Base-by-base conservation (phyloP, 2,329 filamentous ascomycete genomes). In the Cryphonectria nitschkei region DNA sequence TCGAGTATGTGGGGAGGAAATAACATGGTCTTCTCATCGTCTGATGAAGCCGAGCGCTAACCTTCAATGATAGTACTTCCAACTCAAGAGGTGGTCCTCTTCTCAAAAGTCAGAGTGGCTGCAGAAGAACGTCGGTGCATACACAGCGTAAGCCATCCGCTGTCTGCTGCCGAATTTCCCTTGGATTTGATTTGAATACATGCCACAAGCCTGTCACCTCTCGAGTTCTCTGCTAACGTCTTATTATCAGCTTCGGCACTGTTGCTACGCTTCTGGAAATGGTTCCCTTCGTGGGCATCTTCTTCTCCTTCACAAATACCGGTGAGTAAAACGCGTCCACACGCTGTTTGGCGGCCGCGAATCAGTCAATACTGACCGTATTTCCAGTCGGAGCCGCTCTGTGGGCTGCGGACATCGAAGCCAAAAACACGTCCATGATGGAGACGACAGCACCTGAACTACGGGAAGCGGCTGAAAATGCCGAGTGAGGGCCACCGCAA, bases 381-480 rank as follows among this genome's bases (percentile, higher is more conserved):
- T 68, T 60, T 68, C 52, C 9, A 90, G 94, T 97, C 71, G 95
- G 94, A 9, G 95, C 95, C 68, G 95, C 95, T 9, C 83, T 98
- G n/a, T 98, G 94, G 94, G 95, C 95, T 56, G 93, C 93, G 26
- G 94, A 97, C 79, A 88, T 97, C 71, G 94, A 97, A 80, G 79
- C 81, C 39, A 84, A 85, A 75, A 82, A 83, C 69, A 84, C 80
- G 13, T 79, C 80, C 56, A 87, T 87, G 84, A 82, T 82, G 13
- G 78, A 82, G 67, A 80, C 82, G 72, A 87, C 85, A 19, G 85
- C 85, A n/a, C 86, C 86, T 1, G 80, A 77, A 19, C 77, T 88
- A 60, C 81, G 84, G 61, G 84, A 86, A 74, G 80, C 82, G 58
- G 85, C 84, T 43, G 83, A 84, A 75, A 84, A 86, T 73, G 82